These are phyloP conservation scores for Mucor lusitanicus DNA, from an alignment of 371 early-diverging fungal species.

Conservation along the genomic window DNA sequence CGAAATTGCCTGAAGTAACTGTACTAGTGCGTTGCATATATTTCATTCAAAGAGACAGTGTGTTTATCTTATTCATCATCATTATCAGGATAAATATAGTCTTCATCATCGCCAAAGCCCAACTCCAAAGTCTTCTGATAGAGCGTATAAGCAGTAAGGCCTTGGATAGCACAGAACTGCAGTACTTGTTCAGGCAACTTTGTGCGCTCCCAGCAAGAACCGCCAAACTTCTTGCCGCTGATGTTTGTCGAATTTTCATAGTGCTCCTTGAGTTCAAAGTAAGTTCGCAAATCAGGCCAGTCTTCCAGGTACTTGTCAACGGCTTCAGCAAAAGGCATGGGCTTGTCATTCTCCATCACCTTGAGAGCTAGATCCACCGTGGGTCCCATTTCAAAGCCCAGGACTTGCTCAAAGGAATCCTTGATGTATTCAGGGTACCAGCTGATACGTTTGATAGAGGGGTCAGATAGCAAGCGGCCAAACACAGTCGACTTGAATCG, in stretches of 20 bases:
- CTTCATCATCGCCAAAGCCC: conserved; percentile 1
- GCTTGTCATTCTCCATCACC: background rate
- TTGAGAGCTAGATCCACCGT: conserved; percentile 19
- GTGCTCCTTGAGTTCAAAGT: conserved; percentile 7
- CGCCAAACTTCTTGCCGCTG: conserved; percentile 18
- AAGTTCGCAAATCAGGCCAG: conserved; percentile 18
- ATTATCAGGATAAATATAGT: background rate
- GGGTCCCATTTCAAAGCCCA: conserved; percentile 28
- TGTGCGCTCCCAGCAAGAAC: conserved; percentile 29
- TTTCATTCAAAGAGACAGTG: background rate
- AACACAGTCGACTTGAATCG: conserved; percentile 5
- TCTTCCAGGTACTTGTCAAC: conserved; percentile 13
- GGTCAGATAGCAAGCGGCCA: conserved; percentile 25
- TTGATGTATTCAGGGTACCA: conserved; percentile 28
- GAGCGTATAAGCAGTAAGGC: conserved; percentile 17
- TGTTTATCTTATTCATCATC: background rate
- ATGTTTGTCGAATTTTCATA: background rate
- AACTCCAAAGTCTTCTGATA: background rate
- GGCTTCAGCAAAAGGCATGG: background rate
- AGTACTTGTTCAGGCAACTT: conserved; percentile 12
- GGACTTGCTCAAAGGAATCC: conserved; percentile 2
- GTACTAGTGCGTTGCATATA: background rate
- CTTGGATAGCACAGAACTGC: conserved; percentile 30
- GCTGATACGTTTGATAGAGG: conserved; percentile 24
- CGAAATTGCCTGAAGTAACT: background rate